Evolutionary conservation across 495 filamentous ascomycete species (phyloP).

Genomic region (Podospora appendiculata): DNA sequence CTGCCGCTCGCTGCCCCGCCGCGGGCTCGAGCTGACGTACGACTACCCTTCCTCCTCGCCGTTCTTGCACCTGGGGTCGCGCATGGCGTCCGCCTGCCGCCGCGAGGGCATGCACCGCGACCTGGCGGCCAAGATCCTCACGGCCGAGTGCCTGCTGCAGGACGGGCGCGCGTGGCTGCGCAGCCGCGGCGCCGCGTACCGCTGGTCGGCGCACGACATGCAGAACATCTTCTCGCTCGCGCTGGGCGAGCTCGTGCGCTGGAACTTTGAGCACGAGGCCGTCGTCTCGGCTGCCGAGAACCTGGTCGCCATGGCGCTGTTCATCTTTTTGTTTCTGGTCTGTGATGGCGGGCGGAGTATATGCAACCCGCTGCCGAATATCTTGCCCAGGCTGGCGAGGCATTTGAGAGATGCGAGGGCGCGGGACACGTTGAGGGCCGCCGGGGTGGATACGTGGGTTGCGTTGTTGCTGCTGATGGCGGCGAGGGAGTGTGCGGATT

Average conservation of each 20-base stretch:
- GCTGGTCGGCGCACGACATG: slow-evolving; percentile 3
- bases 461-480: slow-evolving; percentile 8
- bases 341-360: slow-evolving; percentile 6
- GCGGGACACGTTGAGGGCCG: neutral
- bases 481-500: neutral
- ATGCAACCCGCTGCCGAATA: slow-evolving; percentile 7
- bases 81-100: slow-evolving; percentile 7
- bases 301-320: slow-evolving; percentile 6
- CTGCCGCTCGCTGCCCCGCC: slow-evolving; percentile 1
- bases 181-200: neutral
- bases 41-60: slow-evolving; percentile 5
- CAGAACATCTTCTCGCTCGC: slow-evolving; percentile 9
- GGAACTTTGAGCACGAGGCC: slow-evolving; percentile 5
- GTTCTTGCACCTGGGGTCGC: neutral
- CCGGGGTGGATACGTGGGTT: slow-evolving; percentile 10
- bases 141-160: slow-evolving; percentile 4
- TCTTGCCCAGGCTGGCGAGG: slow-evolving; percentile 7
- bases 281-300: slow-evolving; percentile 5
- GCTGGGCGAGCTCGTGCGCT: slow-evolving; percentile 9
- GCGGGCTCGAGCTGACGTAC: slow-evolving; percentile 1
- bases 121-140: slow-evolving; percentile 1
- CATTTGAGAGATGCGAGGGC: slow-evolving; percentile 1
- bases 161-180: slow-evolving; percentile 1
- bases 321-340: slow-evolving; percentile 8
- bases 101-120: neutral